Evolutionary conservation across 306 rosid genomes (phyloP), one percentile per base, ranked within the genome.

Genomic region (Citrullus colocynthis): DNA sequence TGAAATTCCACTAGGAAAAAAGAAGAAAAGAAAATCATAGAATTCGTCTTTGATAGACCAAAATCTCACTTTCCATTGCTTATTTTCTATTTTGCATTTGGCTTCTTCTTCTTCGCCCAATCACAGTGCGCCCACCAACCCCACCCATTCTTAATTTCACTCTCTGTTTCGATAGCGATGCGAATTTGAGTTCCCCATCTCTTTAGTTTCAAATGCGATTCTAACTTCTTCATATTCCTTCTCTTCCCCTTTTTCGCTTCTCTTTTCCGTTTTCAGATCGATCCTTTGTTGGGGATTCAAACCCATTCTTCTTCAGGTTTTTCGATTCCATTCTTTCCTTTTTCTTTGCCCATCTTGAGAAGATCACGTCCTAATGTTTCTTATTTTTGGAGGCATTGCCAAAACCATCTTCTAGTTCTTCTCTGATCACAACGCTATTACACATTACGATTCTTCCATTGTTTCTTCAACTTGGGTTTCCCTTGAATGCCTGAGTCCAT

Each of bases 111-210:
- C 36, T 32, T 24, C 28, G 28, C 76, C 56, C n/a, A 42, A 67
- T 67, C 74, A 42, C 74, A 18, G 36, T 67, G 74, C 9, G 74
- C 55, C 74, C 74, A 67, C 74, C 48, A 66, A 66, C 52, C 74
- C 52, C 52, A 37, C 52, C 73, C 30, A 7, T 36, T 66, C 17
- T n/a, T 16, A 37, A 66, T 37, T 41, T 9, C 30, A 9, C 37
- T 41, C 72, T 64, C 49, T 39, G 6, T 65, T 65, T 62, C 44
- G 75, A 69, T 42, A 42, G 55, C 34, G 41, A 71, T 71, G 14
- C 37, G 14, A 14, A 7, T 28, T 72, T 49, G 44, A 30, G 18
- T 71, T 70, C 0, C 76, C 76, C 41, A 71, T 48, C 59, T 45
- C 39, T 71, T 24, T 24, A 24, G 28, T 24, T 71, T 69, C 56